Evolutionary conservation across 148 eudicot species (phyloP), one percentile per base, ranked within the genome.

Genomic region (Fagopyrum tataricum): DNA sequence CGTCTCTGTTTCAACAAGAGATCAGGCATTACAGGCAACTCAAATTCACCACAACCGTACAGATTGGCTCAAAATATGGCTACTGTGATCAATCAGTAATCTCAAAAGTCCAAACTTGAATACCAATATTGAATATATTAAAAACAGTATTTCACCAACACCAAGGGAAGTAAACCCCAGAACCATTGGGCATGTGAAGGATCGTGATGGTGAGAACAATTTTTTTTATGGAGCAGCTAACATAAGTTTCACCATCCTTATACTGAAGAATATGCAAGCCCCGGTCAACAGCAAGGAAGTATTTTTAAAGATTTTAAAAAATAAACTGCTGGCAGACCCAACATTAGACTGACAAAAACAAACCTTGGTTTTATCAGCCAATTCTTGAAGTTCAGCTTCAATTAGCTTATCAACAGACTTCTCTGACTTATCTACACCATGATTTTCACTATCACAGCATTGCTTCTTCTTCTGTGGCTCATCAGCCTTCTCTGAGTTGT

Each of bases 361-460:
- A 42, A 87, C 97, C 99, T 95, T 91, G 85, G 74, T 85, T 79
- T 79, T 95, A 82, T 95, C 97, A 62, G 84, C 87, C 72, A 90
- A 77, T 78, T 95, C 97, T 76, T 79, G 83, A 61, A 95, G 88
- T 83, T 95, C 99, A 52, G 83, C 97, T 78, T 95, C 99, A 73
- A 95, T 90, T 76, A 91, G 79, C 86, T 78, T 81, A 81, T 95
- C 99, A 74, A 95, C 78, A 44, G 99, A 95, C 76, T 76, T 81
- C 79, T 86, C 82, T 12, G 78, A 52, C 70, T 79, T 84, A 48
- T 76, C 83, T 62, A 76, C 67, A 74, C 76, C 68, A 71, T 79
- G 85, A 62, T 79, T 64, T 64, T 37, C 69, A 46, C 51, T 20
- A 44, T 10, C 72, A 70, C 13, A 4, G 69, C 96, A 81, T 74